Base-by-base conservation (phyloP, 2,329 filamentous ascomycete genomes). In the Exophiala bonariae region DNA sequence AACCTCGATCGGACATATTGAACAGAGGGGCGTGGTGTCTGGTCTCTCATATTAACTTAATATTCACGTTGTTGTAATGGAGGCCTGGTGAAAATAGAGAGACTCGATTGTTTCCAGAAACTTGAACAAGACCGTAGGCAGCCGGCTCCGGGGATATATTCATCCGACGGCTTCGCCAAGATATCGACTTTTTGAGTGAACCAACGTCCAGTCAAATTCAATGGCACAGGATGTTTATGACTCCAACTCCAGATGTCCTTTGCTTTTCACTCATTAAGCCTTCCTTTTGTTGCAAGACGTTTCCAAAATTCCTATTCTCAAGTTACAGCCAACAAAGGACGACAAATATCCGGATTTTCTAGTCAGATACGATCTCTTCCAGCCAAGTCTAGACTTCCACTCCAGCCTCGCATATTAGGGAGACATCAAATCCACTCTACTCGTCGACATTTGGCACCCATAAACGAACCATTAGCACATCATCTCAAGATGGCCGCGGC, bases 111-210 rank as follows among this genome's bases (percentile, higher is more conserved):
- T n/a, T n/a, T n/a, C n/a, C n/a, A n/a, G n/a, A n/a, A n/a, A n/a
- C n/a, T 26, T 26, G 11, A 26, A 26, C 11, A 11, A 26, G 23
- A 11, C 23, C 32, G 6, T 34, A 6, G 32, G 32, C 6, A 18
- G 32, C 8, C 8, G 13, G 19, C 7, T 35, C 20, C 35, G 35
- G 35, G 6, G 17, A 19, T 43, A 49, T 9, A 7, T 51, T 51
- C 23, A 42, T 47, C 48, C 45, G 41, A n/a, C 8, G 28, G 17
- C 20, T 14, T 20, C 41, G 52, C 52, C 52, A 55, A 55, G 52
- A 41, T 38, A 49, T 54, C 44, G 49, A 53, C 41, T 41, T 41
- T 45, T 44, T 54, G 52, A 31, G 26, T 47, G 37, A 49, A 41
- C 22, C 26, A 26, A 26, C 6, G 23, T 11, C 23, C 14, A 7